Conservation (phyloP, 192 early-diverging fungal species). For the Entomortierella parvispora region DNA sequence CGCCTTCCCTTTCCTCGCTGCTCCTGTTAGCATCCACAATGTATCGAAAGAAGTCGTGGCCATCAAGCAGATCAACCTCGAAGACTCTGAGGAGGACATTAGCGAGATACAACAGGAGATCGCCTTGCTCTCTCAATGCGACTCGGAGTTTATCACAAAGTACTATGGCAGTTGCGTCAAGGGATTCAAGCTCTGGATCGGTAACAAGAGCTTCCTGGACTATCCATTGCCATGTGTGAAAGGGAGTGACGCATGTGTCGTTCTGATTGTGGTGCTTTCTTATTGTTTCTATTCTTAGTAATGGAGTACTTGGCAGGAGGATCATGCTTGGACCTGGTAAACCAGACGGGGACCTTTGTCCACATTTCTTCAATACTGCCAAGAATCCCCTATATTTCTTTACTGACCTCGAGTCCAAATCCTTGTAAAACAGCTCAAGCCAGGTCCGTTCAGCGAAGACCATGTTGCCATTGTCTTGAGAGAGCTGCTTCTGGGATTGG, state of each 20-base stretch:
- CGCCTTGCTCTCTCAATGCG: conserved; percentile 58
- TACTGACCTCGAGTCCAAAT: neutral
- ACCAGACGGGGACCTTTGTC: no score
- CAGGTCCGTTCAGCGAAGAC: conserved; percentile 57
- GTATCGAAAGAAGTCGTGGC: conserved; percentile 57
- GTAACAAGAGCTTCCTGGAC: conserved; percentile 37
- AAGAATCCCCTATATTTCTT: no score
- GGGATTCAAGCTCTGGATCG: conserved; percentile 63
- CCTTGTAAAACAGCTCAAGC: conserved; percentile 48
- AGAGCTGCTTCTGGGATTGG: conserved; percentile 88
- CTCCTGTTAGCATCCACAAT: conserved; percentile 53
- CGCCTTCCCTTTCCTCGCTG: neutral
- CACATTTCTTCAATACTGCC: no score
- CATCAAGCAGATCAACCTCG: conserved; percentile 62
- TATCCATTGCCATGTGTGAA: no score
- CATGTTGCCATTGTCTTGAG: conserved; percentile 73
- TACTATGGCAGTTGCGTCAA: conserved; percentile 61
- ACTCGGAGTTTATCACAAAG: conserved; percentile 58
- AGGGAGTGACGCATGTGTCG: no score
- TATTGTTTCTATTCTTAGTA: conserved; percentile 31
- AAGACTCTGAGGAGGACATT: conserved; percentile 63
- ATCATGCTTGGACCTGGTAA: conserved; percentile 62
- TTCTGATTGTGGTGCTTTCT: neutral
- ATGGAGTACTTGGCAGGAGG: conserved; percentile 65
- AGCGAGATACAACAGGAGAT: conserved; percentile 65